phyloP scores from a whole-genome alignment of 2,329 filamentous ascomycete genomes.

The Fusarium torreyae region DNA sequence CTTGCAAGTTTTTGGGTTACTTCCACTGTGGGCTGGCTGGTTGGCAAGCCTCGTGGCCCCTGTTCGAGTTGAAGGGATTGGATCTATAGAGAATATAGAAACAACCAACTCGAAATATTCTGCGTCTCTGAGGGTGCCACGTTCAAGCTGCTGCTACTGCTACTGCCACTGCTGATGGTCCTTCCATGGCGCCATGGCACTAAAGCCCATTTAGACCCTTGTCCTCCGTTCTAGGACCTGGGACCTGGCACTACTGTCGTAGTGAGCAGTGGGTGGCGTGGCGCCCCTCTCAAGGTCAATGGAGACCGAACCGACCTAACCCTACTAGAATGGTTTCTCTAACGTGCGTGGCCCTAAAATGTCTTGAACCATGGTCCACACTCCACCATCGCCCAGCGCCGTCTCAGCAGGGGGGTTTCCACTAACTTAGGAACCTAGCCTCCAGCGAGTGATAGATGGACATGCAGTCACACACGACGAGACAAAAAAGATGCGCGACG shows the following conservation, averaged over 20 bases:
- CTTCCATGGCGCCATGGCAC: conserved; percentile 43
- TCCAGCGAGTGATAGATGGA: conserved; percentile 3
- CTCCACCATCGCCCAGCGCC: conserved; percentile 16
- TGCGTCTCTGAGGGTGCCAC: conserved; percentile 44
- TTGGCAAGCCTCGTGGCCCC: background rate
- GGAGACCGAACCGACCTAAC: no score
- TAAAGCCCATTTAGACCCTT: conserved; percentile 37
- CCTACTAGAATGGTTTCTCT: background rate
- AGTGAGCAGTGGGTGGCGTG: conserved; percentile 7
- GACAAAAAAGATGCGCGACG: conserved; percentile 20
- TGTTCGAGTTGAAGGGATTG: background rate
- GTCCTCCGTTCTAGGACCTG: conserved; percentile 20
- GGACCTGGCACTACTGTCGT: background rate
- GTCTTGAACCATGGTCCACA: conserved; percentile 29
- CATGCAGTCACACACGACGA: conserved; percentile 4
- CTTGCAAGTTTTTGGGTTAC: background rate
- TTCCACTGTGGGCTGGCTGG: background rate
- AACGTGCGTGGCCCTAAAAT: conserved; percentile 36
- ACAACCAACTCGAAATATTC: conserved; percentile 4
- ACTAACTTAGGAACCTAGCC: background rate
- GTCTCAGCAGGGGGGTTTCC: conserved; percentile 17
- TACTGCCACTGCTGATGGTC: conserved; percentile 21
- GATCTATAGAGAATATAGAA: conserved; percentile 1
- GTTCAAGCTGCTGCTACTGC: conserved; percentile 35
- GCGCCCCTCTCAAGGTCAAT: conserved; percentile 5